Percentiles rank a stretch among this genome's conserved stretches.
Conservation (phyloP, 2,329 filamentous ascomycete species). For the Sarocladiaceae sp. region DNA sequence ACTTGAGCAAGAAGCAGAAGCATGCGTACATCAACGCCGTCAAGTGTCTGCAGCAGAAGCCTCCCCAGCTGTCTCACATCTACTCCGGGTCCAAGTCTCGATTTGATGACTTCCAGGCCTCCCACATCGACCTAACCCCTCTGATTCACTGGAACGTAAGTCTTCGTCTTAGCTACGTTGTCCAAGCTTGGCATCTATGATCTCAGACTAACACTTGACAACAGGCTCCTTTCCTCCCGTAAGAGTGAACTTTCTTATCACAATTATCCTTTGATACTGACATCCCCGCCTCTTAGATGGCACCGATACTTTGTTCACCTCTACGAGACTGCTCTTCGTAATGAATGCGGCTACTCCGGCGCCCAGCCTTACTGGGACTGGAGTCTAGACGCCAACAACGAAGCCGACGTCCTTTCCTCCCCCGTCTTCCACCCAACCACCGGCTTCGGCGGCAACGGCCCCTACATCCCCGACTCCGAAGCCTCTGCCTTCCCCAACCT, state of each 20-base stretch:
- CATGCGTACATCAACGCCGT: slow-evolving; percentile 20
- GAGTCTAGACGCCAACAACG: slow-evolving; percentile 11
- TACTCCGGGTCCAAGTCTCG: slow-evolving; percentile 18
- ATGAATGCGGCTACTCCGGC: slow-evolving; percentile 18
- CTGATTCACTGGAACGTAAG: slow-evolving; percentile 21
- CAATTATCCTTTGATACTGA: neutral
- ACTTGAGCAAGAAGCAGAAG: slow-evolving; percentile 14
- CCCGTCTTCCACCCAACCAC: slow-evolving; percentile 22
- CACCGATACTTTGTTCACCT: slow-evolving; percentile 14
- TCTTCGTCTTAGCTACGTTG: neutral
- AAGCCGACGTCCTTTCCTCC: slow-evolving; percentile 5
- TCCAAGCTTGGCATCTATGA: neutral
- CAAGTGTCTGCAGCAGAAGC: slow-evolving; percentile 17
- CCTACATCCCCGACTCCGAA: slow-evolving; percentile 7
- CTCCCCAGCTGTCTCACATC: slow-evolving; percentile 13
- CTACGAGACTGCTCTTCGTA: slow-evolving; percentile 20
- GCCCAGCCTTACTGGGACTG: slow-evolving; percentile 19
- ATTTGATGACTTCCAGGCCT: slow-evolving; percentile 21
- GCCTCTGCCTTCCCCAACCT: slow-evolving; percentile 14
- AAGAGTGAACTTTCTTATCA: neutral
- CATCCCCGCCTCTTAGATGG: slow-evolving; percentile 13
- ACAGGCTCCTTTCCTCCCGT: slow-evolving; percentile 30
- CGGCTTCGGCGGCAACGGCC: slow-evolving; percentile 21
- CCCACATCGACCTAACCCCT: slow-evolving; percentile 20
- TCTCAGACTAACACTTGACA: slow-evolving; percentile 7